Evolutionary conservation across 495 filamentous ascomycete species (phyloP), one percentile per base, ranked within the genome.

Genomic region (Penicillium angulare): DNA sequence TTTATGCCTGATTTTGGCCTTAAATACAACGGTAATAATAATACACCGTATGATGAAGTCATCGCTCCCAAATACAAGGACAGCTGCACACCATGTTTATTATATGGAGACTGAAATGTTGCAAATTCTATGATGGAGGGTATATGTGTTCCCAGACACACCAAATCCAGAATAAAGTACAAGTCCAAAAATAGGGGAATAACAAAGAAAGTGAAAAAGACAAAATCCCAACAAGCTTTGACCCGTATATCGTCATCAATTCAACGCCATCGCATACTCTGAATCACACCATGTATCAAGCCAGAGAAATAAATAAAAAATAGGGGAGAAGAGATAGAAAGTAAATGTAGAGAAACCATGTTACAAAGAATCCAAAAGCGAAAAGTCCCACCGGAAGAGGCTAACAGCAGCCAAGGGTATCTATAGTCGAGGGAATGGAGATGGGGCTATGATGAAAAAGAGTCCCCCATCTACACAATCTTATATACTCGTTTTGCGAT

Each of bases 401-500:
- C n/a, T n/a, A n/a, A n/a, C n/a, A n/a, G n/a, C n/a, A 22, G 20
- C 17, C 29, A 31, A 31, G 12, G 43, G 27, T 41, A 41, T 41
- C 38, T 26, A 41, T 5, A 26, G 22, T 18, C 27, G 16, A 10
- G 10, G 33, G 7, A 47, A 45, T 15, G 35, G 46, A 29, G 39
- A 5, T 10, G 24, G 10, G 13, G 26, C 10, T n/a, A n/a, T n/a
- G n/a, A n/a, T n/a, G n/a, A n/a, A n/a, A 29, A 21, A 10, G 13
- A 31, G 27, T 31, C 12, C 21, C 38, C 10, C 13, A 18, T 24
- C 23, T 63, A 85, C 17, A 86, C 83, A 65, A 86, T 85, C 22
- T 83, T 79, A 64, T 85, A 86, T 33, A 85, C 79, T 56, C 83
- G 81, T 76, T 92, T 97, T 7, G 93, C 93, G 61, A 92, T 83